phyloP scores from a whole-genome alignment of 2,329 filamentous ascomycete genomes.

The Escovopsis sp. region DNA sequence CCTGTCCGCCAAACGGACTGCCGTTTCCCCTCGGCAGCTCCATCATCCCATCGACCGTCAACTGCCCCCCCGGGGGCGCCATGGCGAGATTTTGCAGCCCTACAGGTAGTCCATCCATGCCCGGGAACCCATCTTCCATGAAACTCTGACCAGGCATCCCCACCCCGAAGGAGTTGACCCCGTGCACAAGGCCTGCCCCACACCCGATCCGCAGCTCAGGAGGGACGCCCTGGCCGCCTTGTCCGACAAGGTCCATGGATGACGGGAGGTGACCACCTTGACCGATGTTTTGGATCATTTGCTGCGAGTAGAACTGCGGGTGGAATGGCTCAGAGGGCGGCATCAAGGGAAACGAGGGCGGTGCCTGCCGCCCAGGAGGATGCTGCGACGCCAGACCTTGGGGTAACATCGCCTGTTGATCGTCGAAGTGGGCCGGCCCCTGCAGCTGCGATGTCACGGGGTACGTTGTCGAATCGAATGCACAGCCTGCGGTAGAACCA shows the following conservation, averaged over 20 bases:
- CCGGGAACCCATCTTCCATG: slow-evolving; percentile 4
- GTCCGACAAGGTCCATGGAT: slow-evolving; percentile 11
- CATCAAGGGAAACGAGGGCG: slow-evolving; percentile 3
- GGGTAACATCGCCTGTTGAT: too few species aligned
- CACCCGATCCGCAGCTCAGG: slow-evolving; percentile 11
- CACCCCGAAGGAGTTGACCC: too few species aligned
- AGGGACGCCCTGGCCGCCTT: slow-evolving; percentile 13
- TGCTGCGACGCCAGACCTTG: too few species aligned
- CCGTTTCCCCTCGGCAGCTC: slow-evolving; percentile 18
- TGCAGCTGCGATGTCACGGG: slow-evolving; percentile 6
- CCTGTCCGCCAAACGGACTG: slow-evolving; percentile 24
- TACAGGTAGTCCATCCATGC: slow-evolving; percentile 9
- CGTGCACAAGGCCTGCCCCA: slow-evolving; percentile 11
- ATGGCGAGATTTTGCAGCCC: slow-evolving; percentile 16
- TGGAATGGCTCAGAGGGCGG: slow-evolving; percentile 5
- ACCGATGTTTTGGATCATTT: background rate
- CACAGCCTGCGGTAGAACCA: slow-evolving; percentile 4
- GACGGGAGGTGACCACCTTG: slow-evolving; percentile 2
- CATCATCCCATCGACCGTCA: slow-evolving; percentile 19
- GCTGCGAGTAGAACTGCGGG: slow-evolving; percentile 2
- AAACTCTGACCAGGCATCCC: slow-evolving; percentile 8
- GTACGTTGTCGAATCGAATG: slow-evolving; percentile 5
- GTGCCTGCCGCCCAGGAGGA: background rate
- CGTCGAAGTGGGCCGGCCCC: too few species aligned
- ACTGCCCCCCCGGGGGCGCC: slow-evolving; percentile 13